Evolutionary conservation across 2,329 filamentous ascomycete genomes (phyloP).

Genomic region (Fusarium sp.): DNA sequence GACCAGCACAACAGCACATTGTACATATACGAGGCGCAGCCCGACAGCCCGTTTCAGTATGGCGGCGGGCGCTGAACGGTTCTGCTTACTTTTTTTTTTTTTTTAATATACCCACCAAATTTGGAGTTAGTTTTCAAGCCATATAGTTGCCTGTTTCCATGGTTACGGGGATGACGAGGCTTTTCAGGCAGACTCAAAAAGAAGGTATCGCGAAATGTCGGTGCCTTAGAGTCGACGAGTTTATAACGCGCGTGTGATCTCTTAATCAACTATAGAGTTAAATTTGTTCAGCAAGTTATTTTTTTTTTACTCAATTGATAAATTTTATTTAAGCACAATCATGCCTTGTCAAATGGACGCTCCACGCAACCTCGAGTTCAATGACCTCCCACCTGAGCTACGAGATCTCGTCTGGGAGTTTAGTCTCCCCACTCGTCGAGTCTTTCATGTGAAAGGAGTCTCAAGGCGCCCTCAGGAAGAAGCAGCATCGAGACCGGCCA

Average conservation of each 20-base stretch:
- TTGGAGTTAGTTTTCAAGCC: not conserved
- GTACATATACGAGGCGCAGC: slow-evolving; percentile 59
- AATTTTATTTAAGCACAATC: not conserved
- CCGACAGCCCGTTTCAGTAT: slow-evolving; percentile 34
- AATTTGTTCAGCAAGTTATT: not conserved
- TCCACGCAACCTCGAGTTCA: slow-evolving; percentile 13
- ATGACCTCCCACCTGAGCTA: slow-evolving; percentile 43
- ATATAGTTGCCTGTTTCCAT: slow-evolving; percentile 27
- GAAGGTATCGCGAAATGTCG: slow-evolving; percentile 15
- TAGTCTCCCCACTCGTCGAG: slow-evolving; percentile 41
- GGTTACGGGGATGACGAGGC: slow-evolving; percentile 22
- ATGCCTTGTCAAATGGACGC: slow-evolving; percentile 6
- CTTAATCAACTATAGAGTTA: not conserved
- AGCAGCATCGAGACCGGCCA: not conserved
- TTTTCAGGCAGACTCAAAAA: slow-evolving; percentile 21
- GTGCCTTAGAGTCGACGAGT: slow-evolving; percentile 21
- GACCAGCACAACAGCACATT: slow-evolving; percentile 60
- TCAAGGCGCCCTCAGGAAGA: not conserved
- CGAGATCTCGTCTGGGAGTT: slow-evolving; percentile 47
- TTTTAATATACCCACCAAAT: not conserved
- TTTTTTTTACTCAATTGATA: not conserved
- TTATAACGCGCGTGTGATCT: not conserved
- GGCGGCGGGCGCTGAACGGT: slow-evolving; percentile 24
- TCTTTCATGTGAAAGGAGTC: slow-evolving; percentile 46
- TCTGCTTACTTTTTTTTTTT: not conserved